These are phyloP conservation scores for Fusarium coicis DNA, from an alignment of 2,329 filamentous ascomycete genomes.

Conservation along the genomic window DNA sequence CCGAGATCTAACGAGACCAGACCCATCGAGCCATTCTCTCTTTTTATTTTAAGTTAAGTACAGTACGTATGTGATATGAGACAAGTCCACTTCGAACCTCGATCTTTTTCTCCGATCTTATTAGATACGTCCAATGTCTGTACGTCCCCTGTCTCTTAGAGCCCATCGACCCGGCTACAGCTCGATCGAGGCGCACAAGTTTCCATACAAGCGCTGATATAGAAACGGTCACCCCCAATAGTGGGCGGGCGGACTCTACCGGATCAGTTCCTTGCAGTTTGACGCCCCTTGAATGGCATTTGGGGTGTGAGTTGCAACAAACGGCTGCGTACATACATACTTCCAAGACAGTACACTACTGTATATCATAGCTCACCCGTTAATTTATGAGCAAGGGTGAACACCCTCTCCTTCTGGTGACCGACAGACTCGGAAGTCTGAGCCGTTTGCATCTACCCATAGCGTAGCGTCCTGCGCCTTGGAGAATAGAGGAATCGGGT, in stretches of 20 bases:
- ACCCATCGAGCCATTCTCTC: neutral
- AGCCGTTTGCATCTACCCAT: conserved; percentile 19
- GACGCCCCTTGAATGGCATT: neutral
- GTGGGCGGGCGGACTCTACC: neutral
- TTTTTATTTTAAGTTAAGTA: neutral
- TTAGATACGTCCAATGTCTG: neutral
- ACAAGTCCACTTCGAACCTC: neutral
- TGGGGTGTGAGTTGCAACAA: neutral
- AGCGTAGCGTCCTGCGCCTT: conserved; percentile 7
- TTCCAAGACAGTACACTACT: neutral
- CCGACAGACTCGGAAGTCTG: neutral
- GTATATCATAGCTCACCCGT: neutral
- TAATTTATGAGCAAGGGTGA: neutral
- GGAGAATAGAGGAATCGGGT: neutral
- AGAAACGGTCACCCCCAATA: neutral
- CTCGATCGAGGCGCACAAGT: neutral
- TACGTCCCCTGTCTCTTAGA: neutral
- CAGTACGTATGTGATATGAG: neutral
- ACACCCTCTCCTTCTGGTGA: neutral
- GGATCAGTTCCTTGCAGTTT: conserved; percentile 1
- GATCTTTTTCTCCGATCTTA: conserved; percentile 28
- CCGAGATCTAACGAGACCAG: neutral
- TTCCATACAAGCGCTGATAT: neutral
- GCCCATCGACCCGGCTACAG: conserved; percentile 2
- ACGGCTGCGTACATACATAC: neutral